Conservation (phyloP, 148 eudicot genomes). For the Diospyros lotus region DNA sequence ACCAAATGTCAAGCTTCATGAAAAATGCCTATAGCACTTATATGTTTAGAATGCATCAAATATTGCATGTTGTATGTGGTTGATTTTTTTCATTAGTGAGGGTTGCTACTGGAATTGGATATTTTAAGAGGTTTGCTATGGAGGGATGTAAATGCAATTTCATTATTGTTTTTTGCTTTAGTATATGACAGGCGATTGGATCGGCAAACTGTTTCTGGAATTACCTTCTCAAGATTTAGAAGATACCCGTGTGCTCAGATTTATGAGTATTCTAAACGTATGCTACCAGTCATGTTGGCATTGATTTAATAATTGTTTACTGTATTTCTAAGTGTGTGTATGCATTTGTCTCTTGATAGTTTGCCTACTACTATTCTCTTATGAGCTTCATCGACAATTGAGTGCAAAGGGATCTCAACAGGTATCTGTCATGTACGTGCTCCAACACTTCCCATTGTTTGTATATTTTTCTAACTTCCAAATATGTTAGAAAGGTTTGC, state of each 20-base stretch:
- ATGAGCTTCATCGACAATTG: constrained; percentile 73
- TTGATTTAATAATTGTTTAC: background rate
- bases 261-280: constrained; percentile 84
- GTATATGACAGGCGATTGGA: constrained; percentile 44
- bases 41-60: background rate
- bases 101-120: background rate
- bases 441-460: constrained; percentile 8
- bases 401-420: constrained; percentile 32
- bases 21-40: too few relatives aligned
- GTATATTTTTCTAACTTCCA: background rate
- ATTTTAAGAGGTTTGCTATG: background rate
- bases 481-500: too few relatives aligned
- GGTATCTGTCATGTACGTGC: constrained; percentile 66
- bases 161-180: constrained; percentile 25
- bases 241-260: constrained; percentile 66
- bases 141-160: background rate
- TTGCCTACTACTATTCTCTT: constrained; percentile 60
- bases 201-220: constrained; percentile 54
- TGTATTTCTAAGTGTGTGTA: constrained; percentile 3
- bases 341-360: constrained; percentile 39
- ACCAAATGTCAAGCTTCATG: too few relatives aligned
- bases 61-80: background rate
- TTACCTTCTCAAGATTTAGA: constrained; percentile 28
- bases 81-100: constrained; percentile 1
- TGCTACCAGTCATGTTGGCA: constrained; percentile 26